Evolutionary conservation across 192 early-diverging fungal species (phyloP), one percentile per base, ranked within the genome.

Genomic region (Diversispora epigaea): DNA sequence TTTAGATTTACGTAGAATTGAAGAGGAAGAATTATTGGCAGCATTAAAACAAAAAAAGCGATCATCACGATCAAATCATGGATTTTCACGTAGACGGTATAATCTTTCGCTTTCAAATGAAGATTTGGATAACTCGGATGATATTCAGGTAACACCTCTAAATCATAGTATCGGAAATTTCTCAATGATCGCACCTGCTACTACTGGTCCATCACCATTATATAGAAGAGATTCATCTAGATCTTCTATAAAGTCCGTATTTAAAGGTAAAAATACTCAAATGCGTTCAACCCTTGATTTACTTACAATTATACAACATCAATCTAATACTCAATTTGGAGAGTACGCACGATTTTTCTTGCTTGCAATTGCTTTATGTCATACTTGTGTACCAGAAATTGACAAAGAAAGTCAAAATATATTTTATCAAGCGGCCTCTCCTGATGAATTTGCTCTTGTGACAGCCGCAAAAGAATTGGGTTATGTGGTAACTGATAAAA

Each of bases 371-470:
- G 91, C 90, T 4, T 80, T 95, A 15, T 95, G 93, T 75, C 95
- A 95, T 71, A 93, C 89, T 70, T 91, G 84, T 46, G 86, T 94
- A 43, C 93, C 93, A 0, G 93, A 94, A 73, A 79, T 84, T 40
- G 84, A 87, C 77, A 80, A 84, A 44, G 79, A 84, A 49, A 89
- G 85, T 0, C 84, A 87, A 17, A 78, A 83, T 10, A 82, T 84
- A 41, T 84, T 89, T n/a, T 96, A 94, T 77, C 90, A 91, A 81
- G 90, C 91, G 1, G 86, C 91, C 1, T 94, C 92, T 12, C 93
- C 94, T 12, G 94, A 95, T 74, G 94, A 95, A 80, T 88, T 90
- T 77, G 94, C 94, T 12, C 78, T 95, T 56, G 91, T 93, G 3
- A 88, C 86, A 0, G 93, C 91, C 15, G 94, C 93, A 6, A 86